Percentiles rank a stretch among this genome's conserved stretches.
These are phyloP conservation scores for Senecio squalidus DNA, from an alignment of 140 eudicot genomes.

Conservation along the genomic window DNA sequence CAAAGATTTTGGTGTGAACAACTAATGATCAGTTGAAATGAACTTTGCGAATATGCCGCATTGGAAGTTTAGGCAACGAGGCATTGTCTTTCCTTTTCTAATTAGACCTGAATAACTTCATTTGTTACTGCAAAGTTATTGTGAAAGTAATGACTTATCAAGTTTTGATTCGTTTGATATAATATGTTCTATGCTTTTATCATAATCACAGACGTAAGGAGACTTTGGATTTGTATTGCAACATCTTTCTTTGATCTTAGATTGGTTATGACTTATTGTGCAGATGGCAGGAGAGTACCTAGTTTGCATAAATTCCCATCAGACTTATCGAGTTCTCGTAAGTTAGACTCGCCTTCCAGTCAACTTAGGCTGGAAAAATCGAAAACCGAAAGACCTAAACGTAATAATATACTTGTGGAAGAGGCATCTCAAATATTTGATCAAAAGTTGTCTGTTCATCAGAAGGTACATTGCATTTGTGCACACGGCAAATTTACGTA, in stretches of 20 bases:
- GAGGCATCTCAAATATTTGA: slow-evolving; percentile 89
- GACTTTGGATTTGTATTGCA: slow-evolving; percentile 7
- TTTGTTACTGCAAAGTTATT: neutral
- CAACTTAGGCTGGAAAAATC: slow-evolving; percentile 55
- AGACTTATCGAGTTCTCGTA: slow-evolving; percentile 45
- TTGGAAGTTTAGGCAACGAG: no score
- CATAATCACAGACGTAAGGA: neutral
- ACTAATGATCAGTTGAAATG: slow-evolving; percentile 12
- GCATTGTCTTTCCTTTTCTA: no score
- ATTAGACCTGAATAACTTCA: neutral
- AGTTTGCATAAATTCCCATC: slow-evolving; percentile 58
- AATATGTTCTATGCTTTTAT: neutral
- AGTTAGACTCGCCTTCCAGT: slow-evolving; percentile 39
- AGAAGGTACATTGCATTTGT: slow-evolving; percentile 50
- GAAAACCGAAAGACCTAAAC: slow-evolving; percentile 64
- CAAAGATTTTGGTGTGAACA: neutral
- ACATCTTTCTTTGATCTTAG: slow-evolving; percentile 7
- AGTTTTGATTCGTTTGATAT: neutral
- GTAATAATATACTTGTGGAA: slow-evolving; percentile 40
- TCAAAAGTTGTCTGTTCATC: slow-evolving; percentile 48
- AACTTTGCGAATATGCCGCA: no score
- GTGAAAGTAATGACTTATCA: neutral
- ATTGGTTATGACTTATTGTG: slow-evolving; percentile 10
- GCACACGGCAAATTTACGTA: slow-evolving; percentile 2
- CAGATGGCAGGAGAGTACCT: slow-evolving; percentile 41